phyloP scores from a whole-genome alignment of 805 yeast genomes.

The Saturnispora galanensis region DNA sequence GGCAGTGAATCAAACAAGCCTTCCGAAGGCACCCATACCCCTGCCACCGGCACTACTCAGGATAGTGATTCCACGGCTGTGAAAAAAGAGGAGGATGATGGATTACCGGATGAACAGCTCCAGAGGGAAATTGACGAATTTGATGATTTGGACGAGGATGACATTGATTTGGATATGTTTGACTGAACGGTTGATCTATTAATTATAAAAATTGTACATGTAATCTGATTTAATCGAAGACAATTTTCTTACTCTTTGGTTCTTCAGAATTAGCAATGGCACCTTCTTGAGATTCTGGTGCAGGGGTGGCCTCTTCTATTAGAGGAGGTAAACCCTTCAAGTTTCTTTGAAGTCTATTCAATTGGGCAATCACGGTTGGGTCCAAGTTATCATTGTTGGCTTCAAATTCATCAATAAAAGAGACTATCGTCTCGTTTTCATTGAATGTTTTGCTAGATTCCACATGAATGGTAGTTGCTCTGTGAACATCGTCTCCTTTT shows the following conservation, averaged over 20 bases:
- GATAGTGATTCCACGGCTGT: background rate
- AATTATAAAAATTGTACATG: background rate
- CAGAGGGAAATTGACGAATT: background rate
- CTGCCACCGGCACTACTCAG: background rate
- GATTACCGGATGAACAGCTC: background rate
- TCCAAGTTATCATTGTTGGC: slow-evolving; percentile 20
- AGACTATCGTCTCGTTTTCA: slow-evolving; percentile 9
- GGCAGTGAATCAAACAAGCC: background rate
- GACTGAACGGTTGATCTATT: slow-evolving; percentile 1
- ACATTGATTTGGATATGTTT: slow-evolving; percentile 7
- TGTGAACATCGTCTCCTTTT: slow-evolving; percentile 10
- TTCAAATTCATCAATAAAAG: slow-evolving; percentile 10
- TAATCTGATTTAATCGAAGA: slow-evolving; percentile 1
- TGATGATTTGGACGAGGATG: slow-evolving; percentile 8
- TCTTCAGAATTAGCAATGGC: background rate
- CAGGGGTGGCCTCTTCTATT: slow-evolving; percentile 18
- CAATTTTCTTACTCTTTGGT: slow-evolving; percentile 3
- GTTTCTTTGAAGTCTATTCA: slow-evolving; percentile 30
- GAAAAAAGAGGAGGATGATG: slow-evolving; percentile 10
- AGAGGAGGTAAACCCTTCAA: slow-evolving; percentile 30
- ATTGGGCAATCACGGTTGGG: slow-evolving; percentile 23
- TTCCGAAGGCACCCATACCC: background rate
- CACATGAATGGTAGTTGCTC: slow-evolving; percentile 11
- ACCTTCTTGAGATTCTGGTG: background rate
- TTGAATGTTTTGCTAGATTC: slow-evolving; percentile 12